Base-by-base conservation (phyloP, 2,329 filamentous ascomycete species). In the Phoma sp. region DNA sequence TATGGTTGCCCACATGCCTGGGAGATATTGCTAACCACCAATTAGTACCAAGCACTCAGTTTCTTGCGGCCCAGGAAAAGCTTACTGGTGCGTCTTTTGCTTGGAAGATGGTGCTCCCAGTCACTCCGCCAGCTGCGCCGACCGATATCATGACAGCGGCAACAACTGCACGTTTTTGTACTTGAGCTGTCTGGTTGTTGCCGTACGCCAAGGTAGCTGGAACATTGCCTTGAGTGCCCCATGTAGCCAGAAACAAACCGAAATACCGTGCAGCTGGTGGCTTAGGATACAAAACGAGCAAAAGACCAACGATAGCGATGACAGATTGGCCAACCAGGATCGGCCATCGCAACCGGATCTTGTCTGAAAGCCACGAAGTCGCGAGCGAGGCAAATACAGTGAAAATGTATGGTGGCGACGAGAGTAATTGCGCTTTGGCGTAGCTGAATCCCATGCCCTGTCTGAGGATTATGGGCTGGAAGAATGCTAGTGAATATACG, bases 131-230 rank as follows among this genome's bases (percentile, higher is more conserved):
- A 31, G 61, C 63, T 15, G 64, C 65, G 24, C 67, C 67, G 2
- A 65, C 54, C 10, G 61, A 66, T 3, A 69, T 69, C 65, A 69
- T 70, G 1, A 62, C 65, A 2, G 71, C 71, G 6, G 70, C 68
- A 4, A 73, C 69, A 2, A 73, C 57, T 5, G 67, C 70, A 24
- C 68, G 62, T 51, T 70, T 74, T 55, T 69, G 64, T 3, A 71
- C 54, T 22, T 57, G 62, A 2, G 71, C 66, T 5, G 69, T 71
- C 48, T 74, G 69, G 32, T 72, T 73, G 24, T 73, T 65, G 0
- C 65, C 70, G 40, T 69, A 69, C 10, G 63, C 65, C 38, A 69
- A 31, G 3, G 58, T 61, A 2, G 55, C 63, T 4, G 65, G 67
- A 7, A 65, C 35, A 22, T 67, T 65, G 10, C 51, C 60, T 37